phyloP scores from a whole-genome alignment of 305 asterid genomes.

The Ilex paraguariensis region DNA sequence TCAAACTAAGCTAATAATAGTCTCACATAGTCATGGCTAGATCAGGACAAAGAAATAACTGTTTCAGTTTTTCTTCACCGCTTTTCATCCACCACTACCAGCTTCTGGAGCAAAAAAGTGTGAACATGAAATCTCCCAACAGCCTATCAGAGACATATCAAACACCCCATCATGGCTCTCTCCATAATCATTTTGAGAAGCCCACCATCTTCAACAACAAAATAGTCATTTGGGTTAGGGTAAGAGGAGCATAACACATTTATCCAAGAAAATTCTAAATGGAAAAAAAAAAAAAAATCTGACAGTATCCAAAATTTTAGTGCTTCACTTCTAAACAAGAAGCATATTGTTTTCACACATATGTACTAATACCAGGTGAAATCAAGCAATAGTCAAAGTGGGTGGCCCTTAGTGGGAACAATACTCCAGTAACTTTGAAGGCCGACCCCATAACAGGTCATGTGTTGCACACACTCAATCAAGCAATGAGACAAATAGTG shows the following conservation, averaged over 20 bases:
- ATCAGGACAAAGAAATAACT: neutral
- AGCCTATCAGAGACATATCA: slow-evolving; percentile 1
- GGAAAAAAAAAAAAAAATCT: neutral
- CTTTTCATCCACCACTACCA: neutral
- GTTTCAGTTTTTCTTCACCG: no score
- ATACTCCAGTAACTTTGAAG: neutral
- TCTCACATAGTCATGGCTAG: slow-evolving; percentile 7
- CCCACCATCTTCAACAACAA: slow-evolving; percentile 4
- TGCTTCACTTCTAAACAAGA: no score
- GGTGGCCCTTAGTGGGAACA: slow-evolving; percentile 11
- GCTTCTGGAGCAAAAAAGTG: neutral
- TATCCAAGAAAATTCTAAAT: neutral
- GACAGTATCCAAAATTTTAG: neutral
- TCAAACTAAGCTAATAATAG: neutral
- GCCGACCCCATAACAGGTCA: slow-evolving; percentile 7
- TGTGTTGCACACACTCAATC: slow-evolving; percentile 7
- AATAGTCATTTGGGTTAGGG: slow-evolving; percentile 2
- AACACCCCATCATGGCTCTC: slow-evolving; percentile 2
- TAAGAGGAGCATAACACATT: neutral
- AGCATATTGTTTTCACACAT: no score
- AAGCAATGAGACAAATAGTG: slow-evolving; percentile 7
- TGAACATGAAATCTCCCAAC: neutral
- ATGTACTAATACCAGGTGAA: slow-evolving; percentile 1
- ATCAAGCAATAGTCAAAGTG: slow-evolving; percentile 1
- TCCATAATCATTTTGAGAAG: slow-evolving; percentile 5